Evolutionary conservation across 2,329 filamentous ascomycete genomes (phyloP).

Genomic region (Keithomyces neogunnii): DNA sequence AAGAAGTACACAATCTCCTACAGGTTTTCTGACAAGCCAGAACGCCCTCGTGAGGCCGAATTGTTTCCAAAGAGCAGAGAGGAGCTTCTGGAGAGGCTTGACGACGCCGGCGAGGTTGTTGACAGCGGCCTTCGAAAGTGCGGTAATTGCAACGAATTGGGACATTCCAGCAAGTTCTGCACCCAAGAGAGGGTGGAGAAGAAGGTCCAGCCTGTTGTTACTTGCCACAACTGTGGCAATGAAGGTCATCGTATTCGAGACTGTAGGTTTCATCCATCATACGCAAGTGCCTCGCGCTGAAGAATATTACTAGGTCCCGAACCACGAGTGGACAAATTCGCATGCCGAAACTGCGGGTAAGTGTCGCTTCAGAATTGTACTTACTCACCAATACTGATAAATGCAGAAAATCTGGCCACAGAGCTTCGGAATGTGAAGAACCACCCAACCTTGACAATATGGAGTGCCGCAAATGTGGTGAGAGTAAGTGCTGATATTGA

Average conservation of each 20-base stretch:
- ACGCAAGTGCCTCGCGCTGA: not conserved
- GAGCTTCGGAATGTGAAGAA: conserved; percentile 42
- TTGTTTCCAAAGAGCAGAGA: conserved; percentile 49
- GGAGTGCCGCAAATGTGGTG: conserved; percentile 57
- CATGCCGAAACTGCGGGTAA: conserved; percentile 60
- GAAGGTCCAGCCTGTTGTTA: conserved; percentile 35
- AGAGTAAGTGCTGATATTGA: conserved; percentile 36
- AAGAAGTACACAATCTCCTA: conserved; percentile 58
- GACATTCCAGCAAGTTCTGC: conserved; percentile 54
- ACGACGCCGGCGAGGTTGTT: conserved; percentile 56
- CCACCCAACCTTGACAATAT: conserved; percentile 54
- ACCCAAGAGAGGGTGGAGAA: conserved; percentile 46
- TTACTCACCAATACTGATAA: conserved; percentile 8
- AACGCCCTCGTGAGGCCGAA: conserved; percentile 48
- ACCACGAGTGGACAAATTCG: conserved; percentile 55
- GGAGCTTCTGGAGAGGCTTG: conserved; percentile 57
- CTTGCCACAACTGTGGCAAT: conserved; percentile 57
- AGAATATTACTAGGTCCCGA: conserved; percentile 35
- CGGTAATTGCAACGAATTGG: conserved; percentile 54
- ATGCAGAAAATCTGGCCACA: conserved; percentile 40
- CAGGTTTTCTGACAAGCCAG: conserved; percentile 49
- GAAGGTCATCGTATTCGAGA: conserved; percentile 61
- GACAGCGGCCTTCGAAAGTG: conserved; percentile 52
- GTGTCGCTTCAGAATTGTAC: conserved; percentile 6
- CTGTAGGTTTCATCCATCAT: conserved; percentile 38